Evolutionary conservation across 345 rosid genomes (phyloP).

Genomic region (Psidium guajava): DNA sequence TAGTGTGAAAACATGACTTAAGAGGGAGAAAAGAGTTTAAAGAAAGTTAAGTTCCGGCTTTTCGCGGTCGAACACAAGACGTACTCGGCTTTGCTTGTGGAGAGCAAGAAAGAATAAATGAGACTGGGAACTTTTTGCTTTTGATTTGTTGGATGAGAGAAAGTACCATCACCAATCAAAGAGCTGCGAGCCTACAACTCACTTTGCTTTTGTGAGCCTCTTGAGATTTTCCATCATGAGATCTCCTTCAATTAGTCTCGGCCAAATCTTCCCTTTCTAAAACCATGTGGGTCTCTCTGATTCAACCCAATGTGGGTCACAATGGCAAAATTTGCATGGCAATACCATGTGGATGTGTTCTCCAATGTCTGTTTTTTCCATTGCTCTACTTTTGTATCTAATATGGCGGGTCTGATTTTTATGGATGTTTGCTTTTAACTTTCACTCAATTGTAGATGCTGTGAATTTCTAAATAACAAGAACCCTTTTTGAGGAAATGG

Average conservation of each 20-base stretch:
- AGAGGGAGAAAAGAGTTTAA: background rate
- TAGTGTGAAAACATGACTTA: background rate
- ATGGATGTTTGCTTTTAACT: background rate
- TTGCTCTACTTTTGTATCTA: no score
- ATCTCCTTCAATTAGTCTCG: background rate
- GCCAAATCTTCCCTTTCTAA: background rate
- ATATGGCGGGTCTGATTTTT: background rate
- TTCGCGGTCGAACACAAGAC: background rate
- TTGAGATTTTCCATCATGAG: background rate
- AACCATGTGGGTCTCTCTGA: background rate
- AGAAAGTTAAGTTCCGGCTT: background rate
- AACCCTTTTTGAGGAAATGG: background rate
- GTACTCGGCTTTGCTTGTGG: slow-evolving; percentile 1
- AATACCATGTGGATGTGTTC: background rate
- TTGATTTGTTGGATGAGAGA: background rate
- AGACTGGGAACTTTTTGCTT: background rate
- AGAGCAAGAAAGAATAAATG: background rate
- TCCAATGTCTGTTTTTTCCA: background rate
- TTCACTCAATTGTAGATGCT: no score
- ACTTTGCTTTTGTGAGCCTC: background rate
- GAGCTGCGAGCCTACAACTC: background rate
- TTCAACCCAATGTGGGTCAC: background rate
- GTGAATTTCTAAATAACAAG: background rate
- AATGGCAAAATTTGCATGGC: background rate
- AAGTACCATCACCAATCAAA: background rate